phyloP scores from a whole-genome alignment of 2,329 filamentous ascomycete species.

The Stemphylium beticola region DNA sequence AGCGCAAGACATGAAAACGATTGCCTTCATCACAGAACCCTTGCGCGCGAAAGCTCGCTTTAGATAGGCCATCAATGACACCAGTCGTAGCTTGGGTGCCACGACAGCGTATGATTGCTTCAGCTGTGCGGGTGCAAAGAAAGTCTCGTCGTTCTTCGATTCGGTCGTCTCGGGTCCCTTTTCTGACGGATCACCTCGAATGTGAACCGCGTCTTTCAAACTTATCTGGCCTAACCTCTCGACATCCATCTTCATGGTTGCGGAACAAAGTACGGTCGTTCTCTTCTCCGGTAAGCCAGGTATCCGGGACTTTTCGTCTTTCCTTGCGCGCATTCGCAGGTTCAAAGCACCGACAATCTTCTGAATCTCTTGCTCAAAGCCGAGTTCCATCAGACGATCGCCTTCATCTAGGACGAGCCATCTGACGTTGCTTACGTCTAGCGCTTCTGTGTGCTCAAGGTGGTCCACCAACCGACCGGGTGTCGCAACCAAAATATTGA shows the following conservation, averaged over 20 bases:
- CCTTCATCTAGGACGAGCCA: slow-evolving; percentile 97
- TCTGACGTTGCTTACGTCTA: slow-evolving; percentile 86
- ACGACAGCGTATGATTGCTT: slow-evolving; percentile 90
- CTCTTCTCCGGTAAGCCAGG: slow-evolving; percentile 74
- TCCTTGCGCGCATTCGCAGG: slow-evolving; percentile 64
- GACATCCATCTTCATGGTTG: slow-evolving; percentile 97
- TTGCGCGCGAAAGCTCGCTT: slow-evolving; percentile 87
- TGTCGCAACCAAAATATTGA: slow-evolving; percentile 95
- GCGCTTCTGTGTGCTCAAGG: slow-evolving; percentile 85
- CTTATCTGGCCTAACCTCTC: slow-evolving; percentile 94
- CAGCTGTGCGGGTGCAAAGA: slow-evolving; percentile 86
- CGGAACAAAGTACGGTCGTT: slow-evolving; percentile 90
- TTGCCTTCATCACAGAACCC: slow-evolving; percentile 94
- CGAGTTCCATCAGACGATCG: slow-evolving; percentile 97
- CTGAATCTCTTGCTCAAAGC: slow-evolving; percentile 92
- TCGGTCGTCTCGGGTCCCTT: slow-evolving; percentile 57
- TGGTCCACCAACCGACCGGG: slow-evolving; percentile 92
- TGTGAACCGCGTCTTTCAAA: slow-evolving; percentile 87
- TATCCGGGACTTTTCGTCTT: slow-evolving; percentile 65
- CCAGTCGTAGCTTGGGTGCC: slow-evolving; percentile 86
- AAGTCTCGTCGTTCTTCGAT: slow-evolving; percentile 59
- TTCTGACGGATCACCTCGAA: slow-evolving; percentile 70
- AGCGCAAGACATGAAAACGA: slow-evolving; percentile 95
- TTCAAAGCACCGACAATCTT: slow-evolving; percentile 83
- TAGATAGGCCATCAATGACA: slow-evolving; percentile 82